A percentile compares a stretch with the other conserved stretches of the same genome.
These are phyloP conservation scores for Tuctoria greenei DNA, from an alignment of 176 grass and related monocot species.

Conservation along the genomic window DNA sequence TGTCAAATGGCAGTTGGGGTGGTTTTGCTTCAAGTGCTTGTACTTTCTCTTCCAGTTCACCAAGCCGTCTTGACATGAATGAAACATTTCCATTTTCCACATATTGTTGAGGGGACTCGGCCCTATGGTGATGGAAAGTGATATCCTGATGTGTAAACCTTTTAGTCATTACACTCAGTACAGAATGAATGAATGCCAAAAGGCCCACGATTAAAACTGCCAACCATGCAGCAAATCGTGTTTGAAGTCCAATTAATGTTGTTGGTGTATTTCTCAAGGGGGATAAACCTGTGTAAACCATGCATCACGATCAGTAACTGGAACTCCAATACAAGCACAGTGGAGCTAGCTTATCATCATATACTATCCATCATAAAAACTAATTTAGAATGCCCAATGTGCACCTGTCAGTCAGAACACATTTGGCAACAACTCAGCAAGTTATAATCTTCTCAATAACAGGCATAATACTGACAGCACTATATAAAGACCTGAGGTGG, in stretches of 20 bases:
- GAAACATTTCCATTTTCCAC: slow-evolving; percentile 36
- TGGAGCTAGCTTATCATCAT: slow-evolving; percentile 4
- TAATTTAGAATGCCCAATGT: slow-evolving; percentile 7
- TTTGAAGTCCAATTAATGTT: slow-evolving; percentile 26
- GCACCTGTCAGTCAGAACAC: neutral
- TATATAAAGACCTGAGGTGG: slow-evolving; percentile 46
- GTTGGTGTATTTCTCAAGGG: slow-evolving; percentile 30
- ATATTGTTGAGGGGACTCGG: slow-evolving; percentile 32
- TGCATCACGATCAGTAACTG: slow-evolving; percentile 25
- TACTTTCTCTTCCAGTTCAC: slow-evolving; percentile 79
- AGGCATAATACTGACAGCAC: slow-evolving; percentile 7
- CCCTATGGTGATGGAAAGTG: slow-evolving; percentile 31
- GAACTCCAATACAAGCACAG: neutral
- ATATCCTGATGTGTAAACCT: slow-evolving; percentile 43
- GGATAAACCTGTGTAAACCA: slow-evolving; percentile 48
- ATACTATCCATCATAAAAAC: slow-evolving; percentile 5
- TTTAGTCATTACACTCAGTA: slow-evolving; percentile 48
- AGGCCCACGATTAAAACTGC: slow-evolving; percentile 58
- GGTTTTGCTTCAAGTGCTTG: slow-evolving; percentile 62
- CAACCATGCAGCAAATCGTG: slow-evolving; percentile 48
- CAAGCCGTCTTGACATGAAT: slow-evolving; percentile 47
- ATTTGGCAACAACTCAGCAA: neutral
- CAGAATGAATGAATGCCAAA: slow-evolving; percentile 54
- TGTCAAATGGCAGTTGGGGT: slow-evolving; percentile 76
- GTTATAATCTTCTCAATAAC: slow-evolving; percentile 11